Base-by-base conservation (phyloP, 352 stramenopile genomes). In the Globisporangium canariense region DNA sequence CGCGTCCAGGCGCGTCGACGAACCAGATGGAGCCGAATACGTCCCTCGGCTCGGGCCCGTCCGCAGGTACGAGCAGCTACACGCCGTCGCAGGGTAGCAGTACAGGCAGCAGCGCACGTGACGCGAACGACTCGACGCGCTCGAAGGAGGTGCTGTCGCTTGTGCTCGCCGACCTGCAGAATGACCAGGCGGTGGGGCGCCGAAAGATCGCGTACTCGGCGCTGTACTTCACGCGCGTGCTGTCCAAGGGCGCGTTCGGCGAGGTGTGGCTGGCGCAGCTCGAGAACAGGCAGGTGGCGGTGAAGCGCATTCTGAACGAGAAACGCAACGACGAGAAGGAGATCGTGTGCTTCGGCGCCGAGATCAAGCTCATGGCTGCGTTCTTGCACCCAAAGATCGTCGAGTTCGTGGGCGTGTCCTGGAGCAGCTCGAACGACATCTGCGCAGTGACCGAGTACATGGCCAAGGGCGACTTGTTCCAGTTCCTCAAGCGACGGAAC, bases 361-460 rank as follows among this genome's bases (percentile, higher is more conserved):
- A 94, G 71, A 93, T 94, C 73, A 90, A 89, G 77, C 77, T 94
- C 66, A 94, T 94, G 83, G 82, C 83, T 47, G 84, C 71, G 13
- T 91, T 94, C 43, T 83, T 65, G 1, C 86, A 94, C 65, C 81
- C 82, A 0, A 93, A 93, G 68, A 93, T 94, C 63, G 81, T 93
- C 60, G 77, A 89, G 67, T 92, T 94, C 56, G 47, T 93, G 9
- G 86, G 86, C 28, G 74, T 94, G 13, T 88, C 76, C 36, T 94
- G 86, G 86, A 92, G 71, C 65, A 79, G 74, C 32, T 73, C 79
- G 55, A 73, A 89, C 56, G 77, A 90, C 49, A 66, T 94, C 30
- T 91, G 82, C 51, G 81, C 82, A 0, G 79, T 94, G 60, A 93
- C 82, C 0, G 86, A 94, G 71, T 94, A 93, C 72, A 93, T 94